Evolutionary conservation across 2,329 filamentous ascomycete genomes (phyloP), one percentile per base, ranked within the genome.

Genomic region (Trichoderma simmonsii): DNA sequence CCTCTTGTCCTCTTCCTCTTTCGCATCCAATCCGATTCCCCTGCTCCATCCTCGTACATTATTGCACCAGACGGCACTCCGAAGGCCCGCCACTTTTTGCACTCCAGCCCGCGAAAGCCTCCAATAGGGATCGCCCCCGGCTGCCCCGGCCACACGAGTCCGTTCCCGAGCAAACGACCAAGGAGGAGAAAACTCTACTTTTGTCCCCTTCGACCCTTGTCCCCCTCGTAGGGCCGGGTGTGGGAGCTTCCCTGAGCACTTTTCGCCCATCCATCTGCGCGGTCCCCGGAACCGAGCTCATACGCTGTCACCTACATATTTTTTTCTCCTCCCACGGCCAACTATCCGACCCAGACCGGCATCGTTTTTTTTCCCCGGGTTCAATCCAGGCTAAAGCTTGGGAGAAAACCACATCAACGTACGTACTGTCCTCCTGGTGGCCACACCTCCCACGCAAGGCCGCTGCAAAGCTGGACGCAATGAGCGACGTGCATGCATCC

Each of bases 401-500:
- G 36, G 36, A 30, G 15, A 34, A 36, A 60, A 51, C 11, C 14
- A 39, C 14, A 39, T 18, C 26, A 39, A 54, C 57, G 57, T 34
- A 62, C 26, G 66, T 69, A 62, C 28, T 24, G 26, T 61, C 39
- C 18, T 56, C 61, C 18, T 71, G 66, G 56, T 36, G 66, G 39
- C 69, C 69, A 66, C 69, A 66, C 56, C 51, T 62, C 15, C 24
- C 57, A 34, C 57, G 28, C 57, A 32, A 30, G 15, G 36, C 30
- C 30, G 57, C 57, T 60, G 66, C 66, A 62, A 6, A 63, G 48
- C 39, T 70, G 18, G 36, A 70, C 66, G 66, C 70, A 72, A 61
- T 30, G 57, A 72, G 70, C 64, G 70, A 69, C 70, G 59, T 72
- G 70, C 70, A 72, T 72, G 60, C 64, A 69, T 62, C 39, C 36